These are phyloP conservation scores for Xylariaceae sp. DNA, from an alignment of 2,329 filamentous ascomycete genomes.

Conservation along the genomic window DNA sequence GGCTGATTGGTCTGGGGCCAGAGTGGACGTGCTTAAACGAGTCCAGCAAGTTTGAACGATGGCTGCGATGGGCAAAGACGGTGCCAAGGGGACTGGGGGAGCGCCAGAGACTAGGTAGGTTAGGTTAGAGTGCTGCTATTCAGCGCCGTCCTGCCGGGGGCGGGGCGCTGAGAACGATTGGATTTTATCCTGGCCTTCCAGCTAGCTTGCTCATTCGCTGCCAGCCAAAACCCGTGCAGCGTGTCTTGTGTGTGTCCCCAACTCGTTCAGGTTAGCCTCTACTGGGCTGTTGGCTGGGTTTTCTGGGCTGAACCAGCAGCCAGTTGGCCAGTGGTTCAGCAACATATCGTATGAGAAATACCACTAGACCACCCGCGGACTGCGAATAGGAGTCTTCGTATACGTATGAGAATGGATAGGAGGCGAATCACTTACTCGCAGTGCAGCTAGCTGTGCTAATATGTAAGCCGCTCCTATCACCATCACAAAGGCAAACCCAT, in stretches of 20 bases:
- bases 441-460: too few species aligned
- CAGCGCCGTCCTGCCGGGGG: too few species aligned
- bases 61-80: background rate
- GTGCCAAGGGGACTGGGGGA: background rate
- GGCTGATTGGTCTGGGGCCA: constrained; percentile 26
- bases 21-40: constrained; percentile 32
- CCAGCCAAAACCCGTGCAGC: constrained; percentile 15
- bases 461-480: too few species aligned
- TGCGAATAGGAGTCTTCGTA: too few species aligned
- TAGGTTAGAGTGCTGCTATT: too few species aligned
- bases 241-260: constrained; percentile 18
- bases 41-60: constrained; percentile 17
- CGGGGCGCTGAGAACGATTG: too few species aligned
- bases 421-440: too few species aligned
- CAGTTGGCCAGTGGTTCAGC: constrained; percentile 14
- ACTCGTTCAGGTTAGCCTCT: constrained; percentile 17
- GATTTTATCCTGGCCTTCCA: constrained; percentile 19
- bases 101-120: too few species aligned
- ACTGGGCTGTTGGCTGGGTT: constrained; percentile 9
- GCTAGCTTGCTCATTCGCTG: constrained; percentile 3
- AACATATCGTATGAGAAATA: constrained; percentile 20
- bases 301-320: constrained; percentile 19
- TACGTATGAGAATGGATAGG: background rate
- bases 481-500: background rate
- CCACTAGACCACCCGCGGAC: too few species aligned